Base-by-base conservation (phyloP, 78 protist species). In the Dictyostelium brefeldianum region DNA sequence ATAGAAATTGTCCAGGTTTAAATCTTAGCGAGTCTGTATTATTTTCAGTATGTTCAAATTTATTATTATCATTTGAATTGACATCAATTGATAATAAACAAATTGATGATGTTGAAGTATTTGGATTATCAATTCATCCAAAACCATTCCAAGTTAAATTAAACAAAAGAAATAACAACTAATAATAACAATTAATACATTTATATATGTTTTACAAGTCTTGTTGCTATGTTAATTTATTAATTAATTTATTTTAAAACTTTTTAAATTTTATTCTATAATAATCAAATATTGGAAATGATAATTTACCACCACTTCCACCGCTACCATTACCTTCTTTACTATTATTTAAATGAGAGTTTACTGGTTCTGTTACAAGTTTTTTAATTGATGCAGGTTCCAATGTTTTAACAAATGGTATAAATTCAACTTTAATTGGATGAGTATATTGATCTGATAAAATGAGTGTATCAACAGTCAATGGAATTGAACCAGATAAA, bases 121-220 rank as follows among this genome's bases (percentile, higher is more conserved):
- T 81, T 67, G 89, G 89, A 17, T 51, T 81, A 17, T 64, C 89
- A 15, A 81, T 81, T 65, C 77, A 81, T 8, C 89, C 89, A 27
- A 81, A 81, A 17, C 17, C 17, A 18, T 81, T 18, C 41, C 50
- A 57, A 36, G 31, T 81, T 69, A 8, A 67, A 15, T 62, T 81
- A 53, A 27, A 20, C 17, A 2, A 3, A 57, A 80, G 85, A 79
- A 18, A 1, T 53, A 56, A 78, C 54, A 20, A 29, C 1, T 27
- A 29, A 29, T 4, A 64, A 27, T n/a, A n/a, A n/a, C n/a, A n/a
- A n/a, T n/a, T n/a, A n/a, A n/a, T n/a, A n/a, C n/a, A n/a, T n/a
- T n/a, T n/a, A n/a, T n/a, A n/a, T n/a, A n/a, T n/a, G n/a, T n/a
- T n/a, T n/a, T n/a, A n/a, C n/a, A n/a, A n/a, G n/a, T n/a, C n/a